Conservation (phyloP, 2,329 filamentous ascomycete genomes). For the Grosmannia huntii region DNA sequence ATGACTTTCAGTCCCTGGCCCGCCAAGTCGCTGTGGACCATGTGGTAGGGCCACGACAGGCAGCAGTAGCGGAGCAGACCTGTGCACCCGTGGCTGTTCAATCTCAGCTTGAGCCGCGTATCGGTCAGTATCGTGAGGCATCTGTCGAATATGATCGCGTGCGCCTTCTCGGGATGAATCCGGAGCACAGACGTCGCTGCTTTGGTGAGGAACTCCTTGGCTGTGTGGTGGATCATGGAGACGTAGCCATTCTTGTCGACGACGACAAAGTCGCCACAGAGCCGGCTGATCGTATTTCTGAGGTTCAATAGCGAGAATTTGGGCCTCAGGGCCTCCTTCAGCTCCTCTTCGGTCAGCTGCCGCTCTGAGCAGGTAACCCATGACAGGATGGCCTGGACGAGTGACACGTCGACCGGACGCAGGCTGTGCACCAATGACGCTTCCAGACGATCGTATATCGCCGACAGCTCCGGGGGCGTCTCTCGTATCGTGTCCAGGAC, state of each 20-base stretch:
- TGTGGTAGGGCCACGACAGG: not conserved
- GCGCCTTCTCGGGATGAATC: not conserved
- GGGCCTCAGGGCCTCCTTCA: not conserved
- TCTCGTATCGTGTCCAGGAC: not conserved
- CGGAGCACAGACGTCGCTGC: not conserved
- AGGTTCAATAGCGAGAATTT: not conserved
- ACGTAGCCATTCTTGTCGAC: not conserved
- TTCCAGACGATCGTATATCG: not conserved
- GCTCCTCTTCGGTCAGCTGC: not conserved
- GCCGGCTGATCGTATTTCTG: not conserved
- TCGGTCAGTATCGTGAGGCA: not conserved
- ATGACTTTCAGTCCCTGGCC: not conserved
- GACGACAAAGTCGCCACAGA: not conserved
- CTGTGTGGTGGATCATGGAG: not conserved
- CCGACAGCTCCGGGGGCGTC: not conserved
- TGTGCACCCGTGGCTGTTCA: not conserved
- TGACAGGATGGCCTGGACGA: not conserved
- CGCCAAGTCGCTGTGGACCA: not conserved
- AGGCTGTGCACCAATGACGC: not conserved
- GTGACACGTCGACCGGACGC: not conserved
- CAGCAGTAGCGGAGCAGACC: not conserved
- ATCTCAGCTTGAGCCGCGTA: not conserved
- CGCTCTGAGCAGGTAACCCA: not conserved
- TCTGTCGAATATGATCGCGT: not conserved
- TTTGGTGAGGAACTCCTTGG: not conserved